Evolutionary conservation across 2,329 filamentous ascomycete species (phyloP).

Genomic region (Paecilomyces variotii): DNA sequence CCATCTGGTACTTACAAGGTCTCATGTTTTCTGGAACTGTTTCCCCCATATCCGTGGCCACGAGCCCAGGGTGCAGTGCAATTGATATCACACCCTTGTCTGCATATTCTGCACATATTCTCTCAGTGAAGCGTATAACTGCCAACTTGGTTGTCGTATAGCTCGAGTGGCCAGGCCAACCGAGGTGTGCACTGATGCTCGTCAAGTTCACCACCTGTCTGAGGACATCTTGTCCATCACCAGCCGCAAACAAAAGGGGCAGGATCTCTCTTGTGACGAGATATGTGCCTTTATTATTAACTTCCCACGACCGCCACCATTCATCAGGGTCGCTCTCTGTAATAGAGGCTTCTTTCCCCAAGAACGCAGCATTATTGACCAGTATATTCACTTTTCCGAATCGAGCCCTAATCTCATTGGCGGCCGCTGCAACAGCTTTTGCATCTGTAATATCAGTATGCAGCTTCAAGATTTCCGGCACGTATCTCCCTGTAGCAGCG

Average conservation of each 20-base stretch:
- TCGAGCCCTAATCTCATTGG: neutral
- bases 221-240: neutral
- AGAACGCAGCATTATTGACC: constrained; percentile 37
- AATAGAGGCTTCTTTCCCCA: constrained; percentile 18
- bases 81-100: constrained; percentile 36
- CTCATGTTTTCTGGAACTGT: constrained; percentile 18
- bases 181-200: constrained; percentile 34
- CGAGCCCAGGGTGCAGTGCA: constrained; percentile 33
- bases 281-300: constrained; percentile 42
- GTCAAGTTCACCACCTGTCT: constrained; percentile 42
- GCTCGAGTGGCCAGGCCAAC: constrained; percentile 27
- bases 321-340: constrained; percentile 22
- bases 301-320: constrained; percentile 35
- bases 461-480: constrained; percentile 37
- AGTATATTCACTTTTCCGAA: constrained; percentile 34
- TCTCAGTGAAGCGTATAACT: constrained; percentile 43
- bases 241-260: constrained; percentile 26
- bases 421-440: constrained; percentile 25
- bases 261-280: constrained; percentile 38
- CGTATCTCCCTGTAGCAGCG: constrained; percentile 23
- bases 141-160: constrained; percentile 47
- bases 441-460: constrained; percentile 33
- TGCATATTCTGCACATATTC: constrained; percentile 39
- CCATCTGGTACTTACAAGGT: neutral
- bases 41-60: constrained; percentile 31